A percentile compares a stretch with the other conserved stretches of the same genome.
Evolutionary conservation across 768 basidiomycete genomes (phyloP).

Genomic region (Tylopilus vinaceipallidus): DNA sequence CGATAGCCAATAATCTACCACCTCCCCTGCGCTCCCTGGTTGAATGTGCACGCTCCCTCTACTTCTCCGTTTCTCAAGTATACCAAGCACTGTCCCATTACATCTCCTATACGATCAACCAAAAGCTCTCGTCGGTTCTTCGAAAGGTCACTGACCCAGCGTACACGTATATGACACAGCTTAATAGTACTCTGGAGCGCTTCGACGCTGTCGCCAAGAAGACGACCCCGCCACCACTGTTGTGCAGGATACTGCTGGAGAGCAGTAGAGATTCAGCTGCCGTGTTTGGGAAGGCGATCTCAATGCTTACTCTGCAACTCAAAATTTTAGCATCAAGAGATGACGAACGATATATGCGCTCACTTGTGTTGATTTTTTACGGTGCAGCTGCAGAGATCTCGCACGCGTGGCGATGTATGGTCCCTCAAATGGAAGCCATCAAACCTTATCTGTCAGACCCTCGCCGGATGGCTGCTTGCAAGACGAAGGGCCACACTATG

Average conservation of each 20-base stretch:
- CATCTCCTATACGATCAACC: slow-evolving; percentile 77
- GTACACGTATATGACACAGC: slow-evolving; percentile 70
- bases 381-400: slow-evolving; percentile 89
- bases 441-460: slow-evolving; percentile 57
- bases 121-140: slow-evolving; percentile 76
- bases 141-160: slow-evolving; percentile 86
- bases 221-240: slow-evolving; percentile 60
- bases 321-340: slow-evolving; percentile 70
- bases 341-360: slow-evolving; percentile 85
- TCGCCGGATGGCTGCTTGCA: slow-evolving; percentile 35
- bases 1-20: slow-evolving; percentile 66
- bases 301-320: slow-evolving; percentile 77
- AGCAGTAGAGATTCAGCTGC: slow-evolving; percentile 81
- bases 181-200: slow-evolving; percentile 86
- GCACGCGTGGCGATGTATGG: slow-evolving; percentile 77
- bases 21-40: slow-evolving; percentile 64
- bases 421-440: slow-evolving; percentile 67
- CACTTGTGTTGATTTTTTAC: slow-evolving; percentile 83
- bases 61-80: slow-evolving; percentile 90
- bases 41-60: slow-evolving; percentile 87
- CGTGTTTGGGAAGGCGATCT: slow-evolving; percentile 85
- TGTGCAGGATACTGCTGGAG: slow-evolving; percentile 79
- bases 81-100: slow-evolving; percentile 89
- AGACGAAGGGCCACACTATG: slow-evolving; percentile 26
- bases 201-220: slow-evolving; percentile 83